These are phyloP conservation scores for Amphibolis antarctica DNA, from an alignment of 106 monocot genomes.

Conservation along the genomic window DNA sequence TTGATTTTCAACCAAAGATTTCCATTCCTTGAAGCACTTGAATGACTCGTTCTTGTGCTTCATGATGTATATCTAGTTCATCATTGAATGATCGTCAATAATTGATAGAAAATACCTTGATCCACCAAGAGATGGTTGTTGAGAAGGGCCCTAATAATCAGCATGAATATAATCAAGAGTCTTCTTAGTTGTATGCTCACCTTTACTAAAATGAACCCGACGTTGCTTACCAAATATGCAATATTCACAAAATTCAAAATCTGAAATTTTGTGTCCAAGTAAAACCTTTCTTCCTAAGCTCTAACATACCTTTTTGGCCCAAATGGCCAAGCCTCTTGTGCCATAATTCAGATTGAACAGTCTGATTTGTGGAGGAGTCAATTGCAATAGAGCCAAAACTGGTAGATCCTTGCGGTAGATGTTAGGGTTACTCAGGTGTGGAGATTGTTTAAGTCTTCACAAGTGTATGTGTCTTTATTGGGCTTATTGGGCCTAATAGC, in stretches of 20 bases:
- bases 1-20: background rate
- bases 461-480: too few relatives aligned
- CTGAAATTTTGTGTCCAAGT: background rate
- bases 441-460: too few relatives aligned
- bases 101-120: background rate
- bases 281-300: background rate
- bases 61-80: background rate
- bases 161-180: background rate
- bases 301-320: background rate
- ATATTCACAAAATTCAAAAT: background rate
- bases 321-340: background rate
- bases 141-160: background rate
- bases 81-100: background rate
- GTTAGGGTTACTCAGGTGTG: too few relatives aligned
- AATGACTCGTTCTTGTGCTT: background rate
- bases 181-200: background rate
- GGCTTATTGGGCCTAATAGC: too few relatives aligned
- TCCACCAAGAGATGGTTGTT: background rate
- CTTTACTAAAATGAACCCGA: background rate
- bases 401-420: too few relatives aligned
- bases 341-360: too few relatives aligned
- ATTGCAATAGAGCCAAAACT: too few relatives aligned
- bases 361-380: too few relatives aligned
- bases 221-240: background rate
- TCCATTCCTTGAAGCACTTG: background rate